Base-by-base conservation (phyloP, 192 early-diverging fungal species). In the Coemansia sp. region DNA sequence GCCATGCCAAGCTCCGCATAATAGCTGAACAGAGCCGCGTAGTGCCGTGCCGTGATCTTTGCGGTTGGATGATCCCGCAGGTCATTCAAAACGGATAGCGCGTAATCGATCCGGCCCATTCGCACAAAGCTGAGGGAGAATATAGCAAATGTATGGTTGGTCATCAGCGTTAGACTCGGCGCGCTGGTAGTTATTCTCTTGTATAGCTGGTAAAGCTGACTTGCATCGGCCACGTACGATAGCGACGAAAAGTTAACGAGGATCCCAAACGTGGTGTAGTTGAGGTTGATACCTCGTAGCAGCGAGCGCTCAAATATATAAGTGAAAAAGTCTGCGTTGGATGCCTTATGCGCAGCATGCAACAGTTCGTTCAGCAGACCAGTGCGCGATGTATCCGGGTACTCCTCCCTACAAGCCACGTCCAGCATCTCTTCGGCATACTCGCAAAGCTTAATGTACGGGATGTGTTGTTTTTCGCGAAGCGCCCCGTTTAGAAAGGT, bases 81-180 rank as follows among this genome's bases (percentile, higher is more conserved):
- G 21, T 70, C 74, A 6, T 64, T 30, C 56, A 73, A 18, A n/a
- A 35, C 71, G 20, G 24, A 24, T 7, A 67, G 26, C 16, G 79
- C 79, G 23, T 68, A 67, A 64, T 75, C 74, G n/a, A 66, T 7
- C 26, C 64, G 56, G 1, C 48, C 45, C 10, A 36, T 36, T 9
- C 67, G 64, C 20, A 82, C 67, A 73, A 82, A 82, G 49, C 52
- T 45, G 58, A 63, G 60, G 26, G 75, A 72, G n/a, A 82, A 82
- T 35, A 64, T 63, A 21, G 66, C 74, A 59, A 76, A 82, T 1
- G 73, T 39, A n/a, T 64, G 78, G 9, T 38, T 35, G 23, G 49
- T 76, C 74, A 81, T 63, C 48, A 39, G 23, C 12, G 16, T 53
- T 0, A 48, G 60, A 5, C 63, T 33, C n/a, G 30, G 30, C 5